Evolutionary conservation across 1,284 basidiomycete species (phyloP), one percentile per base, ranked within the genome.

Genomic region (Ceratobasidium sp.): DNA sequence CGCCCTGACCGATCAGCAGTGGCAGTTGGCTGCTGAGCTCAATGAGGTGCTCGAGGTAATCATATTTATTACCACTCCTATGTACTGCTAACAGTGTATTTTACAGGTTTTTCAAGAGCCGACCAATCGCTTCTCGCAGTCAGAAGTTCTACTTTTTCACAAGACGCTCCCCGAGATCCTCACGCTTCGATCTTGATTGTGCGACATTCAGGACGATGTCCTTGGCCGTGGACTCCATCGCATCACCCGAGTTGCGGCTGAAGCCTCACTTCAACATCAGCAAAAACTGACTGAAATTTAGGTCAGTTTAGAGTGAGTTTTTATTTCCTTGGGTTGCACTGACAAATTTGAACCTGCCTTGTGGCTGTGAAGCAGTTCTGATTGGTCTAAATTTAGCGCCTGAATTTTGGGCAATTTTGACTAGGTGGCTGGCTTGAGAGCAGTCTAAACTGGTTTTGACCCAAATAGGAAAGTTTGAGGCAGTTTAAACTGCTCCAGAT

Each of bases 61-160:
- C 39, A 5, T 16, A 58, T 58, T 32, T 36, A n/a, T n/a, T n/a
- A n/a, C n/a, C n/a, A n/a, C n/a, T n/a, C n/a, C n/a, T 18, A 39
- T 23, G 18, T 18, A 5, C 18, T 34, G 21, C 14, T 60, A 23
- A 6, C 3, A 34, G 12, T 26, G 23, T 43, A 39, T 36, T 28
- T 46, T 46, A 32, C 8, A 62, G 60, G 16, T 62, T 8, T 62
- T 62, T 28, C 41, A 62, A 43, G 60, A 62, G n/a, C 43, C 45
- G n/a, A 48, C 45, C 1, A 45, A 48, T n/a, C 30, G 26, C 18
- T 62, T 62, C 41, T 62, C 43, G 16, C 30, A 36, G 30, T 12
- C 60, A 10, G 45, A 48, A 9, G 45, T 62, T n/a, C 26, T 45
- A 1, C 30, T 62, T 8, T 34, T 62, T 1, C 60, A 62, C 26